Evolutionary conservation across 169 alveolate species (phyloP), one percentile per base, ranked within the genome.

Genomic region (Miamiensis avidus): DNA sequence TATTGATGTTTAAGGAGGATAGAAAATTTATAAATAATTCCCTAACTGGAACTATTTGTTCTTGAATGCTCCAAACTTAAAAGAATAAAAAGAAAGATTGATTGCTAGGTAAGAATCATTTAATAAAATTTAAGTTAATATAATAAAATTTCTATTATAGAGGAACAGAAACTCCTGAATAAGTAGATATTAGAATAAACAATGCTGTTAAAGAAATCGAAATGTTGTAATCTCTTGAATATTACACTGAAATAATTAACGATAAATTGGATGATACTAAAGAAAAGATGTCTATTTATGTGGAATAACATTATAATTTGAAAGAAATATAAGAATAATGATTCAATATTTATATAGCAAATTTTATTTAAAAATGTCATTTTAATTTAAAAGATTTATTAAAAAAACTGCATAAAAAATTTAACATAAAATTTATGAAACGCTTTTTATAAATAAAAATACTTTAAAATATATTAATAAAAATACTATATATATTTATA

Each of bases 1-100:
- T 79, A 96, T 96, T 76, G 98, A 97, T 90, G 95, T 97, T 0
- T 88, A 95, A 84, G 98, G 98, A 29, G 98, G 93, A 31, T 87
- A 87, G 34, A 95, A 96, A 72, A 74, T 97, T 1, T 76, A 86
- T 77, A 75, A 79, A 25, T 81, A 84, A 25, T 81, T 89, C 31
- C 81, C 94, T 32, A 86, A 89, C 1, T 29, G 94, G 27, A 91
- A 90, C 74, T 93, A 93, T 49, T 88, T 97, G 16, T 96, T 96
- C 87, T 89, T 97, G 31, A 84, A 83, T 65, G 97, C 98, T 29
- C 95, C 97, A 0, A 83, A 87, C 30, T 79, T 85, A 27, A 95
- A 95, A 28, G 93, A 73, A 30, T 92, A 96, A 30, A 91, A 91
- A 84, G 65, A 83, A 20, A 92, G 99, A 90, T 92, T 98, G 32